Percentiles rank a stretch among this genome's conserved stretches.
phyloP scores from a whole-genome alignment of 169 alveolate genomes.

The Perkinsus olseni region DNA sequence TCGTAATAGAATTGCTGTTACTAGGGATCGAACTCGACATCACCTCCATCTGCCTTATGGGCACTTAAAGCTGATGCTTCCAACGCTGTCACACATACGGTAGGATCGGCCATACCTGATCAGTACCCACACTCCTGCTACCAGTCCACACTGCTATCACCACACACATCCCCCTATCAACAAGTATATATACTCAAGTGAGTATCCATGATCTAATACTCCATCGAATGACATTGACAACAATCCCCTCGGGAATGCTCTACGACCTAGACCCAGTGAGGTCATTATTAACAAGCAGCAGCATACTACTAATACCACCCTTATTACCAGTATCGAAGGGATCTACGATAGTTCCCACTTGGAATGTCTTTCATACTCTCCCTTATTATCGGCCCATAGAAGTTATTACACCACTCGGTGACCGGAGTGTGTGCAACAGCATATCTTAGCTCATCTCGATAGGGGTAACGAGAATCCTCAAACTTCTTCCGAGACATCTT shows the following conservation, averaged over 20 bases:
- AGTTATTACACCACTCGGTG: not conserved
- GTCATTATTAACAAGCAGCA: no score
- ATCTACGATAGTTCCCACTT: not conserved
- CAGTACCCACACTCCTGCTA: no score
- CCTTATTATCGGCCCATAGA: not conserved
- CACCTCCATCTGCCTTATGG: not conserved
- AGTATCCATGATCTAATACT: no score
- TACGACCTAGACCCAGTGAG: no score
- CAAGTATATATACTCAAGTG: no score
- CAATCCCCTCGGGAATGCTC: no score
- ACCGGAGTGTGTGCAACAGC: not conserved
- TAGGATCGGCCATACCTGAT: not conserved
- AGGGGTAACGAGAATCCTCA: conserved; percentile 24
- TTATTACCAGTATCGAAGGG: not conserved
- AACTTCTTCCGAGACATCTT: conserved; percentile 40
- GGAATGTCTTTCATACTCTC: not conserved
- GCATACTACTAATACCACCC: not conserved
- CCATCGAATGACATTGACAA: no score
- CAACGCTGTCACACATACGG: not conserved
- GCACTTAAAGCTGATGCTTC: not conserved
- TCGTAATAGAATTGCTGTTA: not conserved
- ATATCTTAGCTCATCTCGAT: not conserved
- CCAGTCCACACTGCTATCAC: no score
- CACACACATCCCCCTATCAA: no score
- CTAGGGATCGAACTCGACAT: not conserved